These are phyloP conservation scores for Coemansia sp. DNA, from an alignment of 192 early-diverging fungal genomes.

Conservation along the genomic window DNA sequence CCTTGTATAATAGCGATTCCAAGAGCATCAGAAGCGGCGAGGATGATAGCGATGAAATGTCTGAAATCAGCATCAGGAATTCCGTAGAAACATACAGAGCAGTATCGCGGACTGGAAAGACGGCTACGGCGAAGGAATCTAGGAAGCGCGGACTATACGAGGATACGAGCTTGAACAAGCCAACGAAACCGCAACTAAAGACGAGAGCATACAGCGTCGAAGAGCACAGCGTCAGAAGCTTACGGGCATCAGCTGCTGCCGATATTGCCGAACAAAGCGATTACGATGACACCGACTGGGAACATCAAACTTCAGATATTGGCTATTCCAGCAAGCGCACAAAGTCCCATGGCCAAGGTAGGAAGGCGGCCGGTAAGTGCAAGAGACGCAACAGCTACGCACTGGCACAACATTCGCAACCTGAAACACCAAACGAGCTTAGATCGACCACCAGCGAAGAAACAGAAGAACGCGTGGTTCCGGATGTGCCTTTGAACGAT, in stretches of 20 bases:
- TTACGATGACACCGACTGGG: not conserved
- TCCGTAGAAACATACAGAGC: not conserved
- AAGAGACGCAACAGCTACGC: conserved; percentile 24
- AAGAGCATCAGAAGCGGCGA: not conserved
- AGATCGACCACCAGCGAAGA: not conserved
- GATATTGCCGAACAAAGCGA: not conserved
- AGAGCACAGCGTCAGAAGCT: not conserved
- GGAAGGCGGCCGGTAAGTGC: conserved; percentile 6
- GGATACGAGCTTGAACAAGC: not conserved
- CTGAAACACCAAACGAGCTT: conserved; percentile 20
- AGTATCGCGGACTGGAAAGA: not conserved
- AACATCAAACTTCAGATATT: not conserved
- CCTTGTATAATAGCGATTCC: not conserved
- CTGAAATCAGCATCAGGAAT: not conserved
- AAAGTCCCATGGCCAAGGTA: conserved; percentile 3
- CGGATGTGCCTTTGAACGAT: conserved; percentile 51
- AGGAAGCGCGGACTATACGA: not conserved
- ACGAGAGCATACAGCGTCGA: not conserved
- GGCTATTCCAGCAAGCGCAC: conserved; percentile 2
- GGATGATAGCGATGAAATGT: not conserved
- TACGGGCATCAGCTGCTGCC: not conserved
- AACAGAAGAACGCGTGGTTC: not conserved
- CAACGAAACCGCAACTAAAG: not conserved
- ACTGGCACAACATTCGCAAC: conserved; percentile 19
- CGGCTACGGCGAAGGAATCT: not conserved